Percentiles rank a stretch among this genome's conserved stretches.
Conservation (phyloP, 768 basidiomycete genomes). For the Trametes gibbosa region DNA sequence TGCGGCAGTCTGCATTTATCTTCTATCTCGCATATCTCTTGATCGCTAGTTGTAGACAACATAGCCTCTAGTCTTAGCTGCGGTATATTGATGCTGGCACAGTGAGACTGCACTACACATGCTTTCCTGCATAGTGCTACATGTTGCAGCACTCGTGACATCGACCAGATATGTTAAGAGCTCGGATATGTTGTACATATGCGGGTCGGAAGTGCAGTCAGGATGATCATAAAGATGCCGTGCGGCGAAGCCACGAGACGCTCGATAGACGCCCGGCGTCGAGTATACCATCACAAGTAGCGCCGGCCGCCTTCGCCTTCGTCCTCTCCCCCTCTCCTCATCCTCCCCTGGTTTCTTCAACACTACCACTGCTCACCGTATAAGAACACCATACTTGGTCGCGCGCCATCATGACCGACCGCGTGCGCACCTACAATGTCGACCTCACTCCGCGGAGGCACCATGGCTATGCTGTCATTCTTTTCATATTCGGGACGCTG, state of each 20-base stretch:
- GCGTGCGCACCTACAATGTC: slow-evolving; percentile 39
- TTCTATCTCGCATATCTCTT: too few species aligned
- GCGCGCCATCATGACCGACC: slow-evolving; percentile 7
- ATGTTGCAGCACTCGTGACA: too few species aligned
- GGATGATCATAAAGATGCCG: too few species aligned
- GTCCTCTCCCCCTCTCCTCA: not conserved
- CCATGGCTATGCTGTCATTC: slow-evolving; percentile 77
- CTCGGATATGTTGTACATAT: too few species aligned
- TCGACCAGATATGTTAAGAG: too few species aligned
- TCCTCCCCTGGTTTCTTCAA: not conserved
- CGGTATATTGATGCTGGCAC: too few species aligned
- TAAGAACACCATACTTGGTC: not conserved
- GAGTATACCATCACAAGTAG: not conserved
- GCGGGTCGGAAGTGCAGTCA: too few species aligned
- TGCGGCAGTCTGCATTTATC: not conserved
- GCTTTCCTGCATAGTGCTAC: too few species aligned
- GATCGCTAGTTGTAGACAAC: not conserved
- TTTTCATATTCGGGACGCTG: slow-evolving; percentile 87
- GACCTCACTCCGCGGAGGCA: slow-evolving; percentile 66
- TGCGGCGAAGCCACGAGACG: not conserved
- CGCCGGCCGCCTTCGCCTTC: not conserved
- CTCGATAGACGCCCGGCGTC: slow-evolving; percentile 3
- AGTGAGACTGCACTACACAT: too few species aligned
- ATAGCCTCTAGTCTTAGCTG: not conserved
- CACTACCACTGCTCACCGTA: not conserved